A percentile compares a stretch with the other conserved stretches of the same genome.
Conservation (phyloP, 352 stramenopile genomes). For the Phytophthora melonis region DNA sequence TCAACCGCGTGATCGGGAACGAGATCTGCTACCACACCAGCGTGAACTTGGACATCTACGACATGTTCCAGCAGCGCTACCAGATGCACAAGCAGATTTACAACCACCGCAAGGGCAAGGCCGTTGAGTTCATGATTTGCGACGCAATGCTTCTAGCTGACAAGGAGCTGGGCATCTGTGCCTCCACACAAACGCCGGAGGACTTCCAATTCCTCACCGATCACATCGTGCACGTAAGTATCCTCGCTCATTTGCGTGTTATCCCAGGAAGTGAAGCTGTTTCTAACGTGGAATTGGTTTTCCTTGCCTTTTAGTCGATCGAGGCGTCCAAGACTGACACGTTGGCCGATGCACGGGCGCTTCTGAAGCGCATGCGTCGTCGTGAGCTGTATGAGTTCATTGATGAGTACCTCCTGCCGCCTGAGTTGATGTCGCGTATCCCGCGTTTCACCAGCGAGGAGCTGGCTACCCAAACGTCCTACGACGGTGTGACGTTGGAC, state of each 20-base stretch:
- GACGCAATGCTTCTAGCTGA: conserved; percentile 86
- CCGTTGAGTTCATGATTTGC: conserved; percentile 92
- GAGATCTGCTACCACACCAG: conserved; percentile 93
- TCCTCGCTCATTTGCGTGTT: neutral
- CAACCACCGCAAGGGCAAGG: conserved; percentile 90
- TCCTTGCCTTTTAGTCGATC: conserved; percentile 53
- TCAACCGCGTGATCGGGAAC: conserved; percentile 86
- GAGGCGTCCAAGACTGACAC: conserved; percentile 73
- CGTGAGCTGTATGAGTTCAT: conserved; percentile 88
- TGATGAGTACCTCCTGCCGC: conserved; percentile 80
- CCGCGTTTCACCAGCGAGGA: conserved; percentile 64
- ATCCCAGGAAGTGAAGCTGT: neutral
- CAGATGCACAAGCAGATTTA: conserved; percentile 93
- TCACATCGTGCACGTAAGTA: conserved; percentile 72
- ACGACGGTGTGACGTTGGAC: conserved; percentile 50
- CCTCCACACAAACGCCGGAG: conserved; percentile 62
- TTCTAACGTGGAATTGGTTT: neutral
- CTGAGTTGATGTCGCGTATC: conserved; percentile 59
- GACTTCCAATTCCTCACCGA: conserved; percentile 85
- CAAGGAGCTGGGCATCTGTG: conserved; percentile 76
- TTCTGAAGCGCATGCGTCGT: conserved; percentile 80
- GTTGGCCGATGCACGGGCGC: conserved; percentile 56
- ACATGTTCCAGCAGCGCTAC: conserved; percentile 91
- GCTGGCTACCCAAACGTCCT: conserved; percentile 65
- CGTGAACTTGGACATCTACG: conserved; percentile 89